Conservation (phyloP, 2,329 filamentous ascomycete genomes). For the Pleurostoma richardsiae region DNA sequence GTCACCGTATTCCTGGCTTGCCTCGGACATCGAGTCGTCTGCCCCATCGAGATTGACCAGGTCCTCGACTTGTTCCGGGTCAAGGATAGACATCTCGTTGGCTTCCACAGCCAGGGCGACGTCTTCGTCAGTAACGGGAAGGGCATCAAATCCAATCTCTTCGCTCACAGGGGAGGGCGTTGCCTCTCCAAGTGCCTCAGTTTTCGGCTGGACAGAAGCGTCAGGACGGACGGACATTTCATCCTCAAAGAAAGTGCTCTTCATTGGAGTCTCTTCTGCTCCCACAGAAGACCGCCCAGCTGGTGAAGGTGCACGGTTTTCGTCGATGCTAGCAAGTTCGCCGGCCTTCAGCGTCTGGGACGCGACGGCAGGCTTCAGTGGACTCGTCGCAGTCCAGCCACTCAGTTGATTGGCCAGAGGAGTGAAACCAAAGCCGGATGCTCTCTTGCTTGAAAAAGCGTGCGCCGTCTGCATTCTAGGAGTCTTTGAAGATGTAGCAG, state of each 20-base stretch:
- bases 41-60: constrained; percentile 23
- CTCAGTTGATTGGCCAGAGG: constrained; percentile 42
- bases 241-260: constrained; percentile 55
- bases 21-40: constrained; percentile 51
- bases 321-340: background rate
- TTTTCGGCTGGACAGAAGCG: background rate
- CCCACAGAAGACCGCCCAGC: constrained; percentile 10
- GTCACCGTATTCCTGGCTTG: constrained; percentile 62
- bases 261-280: constrained; percentile 30
- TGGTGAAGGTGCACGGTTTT: constrained; percentile 11
- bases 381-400: constrained; percentile 58
- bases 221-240: constrained; percentile 44
- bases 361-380: constrained; percentile 30
- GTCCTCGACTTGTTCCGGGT: constrained; percentile 33
- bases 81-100: constrained; percentile 54
- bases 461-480: constrained; percentile 14
- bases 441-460: constrained; percentile 13
- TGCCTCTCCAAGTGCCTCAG: constrained; percentile 26
- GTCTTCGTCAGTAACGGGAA: constrained; percentile 49
- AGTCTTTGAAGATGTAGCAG: constrained; percentile 15
- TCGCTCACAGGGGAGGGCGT: constrained; percentile 22
- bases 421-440: constrained; percentile 48
- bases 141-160: constrained; percentile 36
- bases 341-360: constrained; percentile 16
- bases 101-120: constrained; percentile 53